Percentiles rank a stretch among this genome's conserved stretches.
phyloP scores from a whole-genome alignment of 257 asterid species.

The Solanum infundibuliforme region DNA sequence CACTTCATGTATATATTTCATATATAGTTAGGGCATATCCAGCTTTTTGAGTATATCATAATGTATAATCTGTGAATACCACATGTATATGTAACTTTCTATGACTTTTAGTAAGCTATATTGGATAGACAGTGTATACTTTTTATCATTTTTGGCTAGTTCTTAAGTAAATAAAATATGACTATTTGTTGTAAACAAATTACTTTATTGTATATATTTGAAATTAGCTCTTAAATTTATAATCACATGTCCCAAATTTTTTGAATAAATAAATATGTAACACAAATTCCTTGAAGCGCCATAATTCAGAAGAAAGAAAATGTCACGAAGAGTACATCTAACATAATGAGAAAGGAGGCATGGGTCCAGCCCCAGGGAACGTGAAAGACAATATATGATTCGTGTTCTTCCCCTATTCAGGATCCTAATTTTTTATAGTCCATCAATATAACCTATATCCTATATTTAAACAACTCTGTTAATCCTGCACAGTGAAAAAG shows the following conservation, averaged over 20 bases:
- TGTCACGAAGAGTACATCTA: background rate
- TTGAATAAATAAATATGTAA: background rate
- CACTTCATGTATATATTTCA: background rate
- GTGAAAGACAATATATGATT: background rate
- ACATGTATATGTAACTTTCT: background rate
- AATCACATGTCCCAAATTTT: background rate
- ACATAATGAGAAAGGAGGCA: background rate
- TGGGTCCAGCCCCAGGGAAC: background rate
- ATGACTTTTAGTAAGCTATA: background rate
- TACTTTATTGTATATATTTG: background rate
- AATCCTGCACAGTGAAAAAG: background rate
- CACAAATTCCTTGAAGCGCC: background rate
- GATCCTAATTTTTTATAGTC: background rate
- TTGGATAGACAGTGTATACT: background rate
- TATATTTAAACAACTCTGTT: background rate
- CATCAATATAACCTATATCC: background rate
- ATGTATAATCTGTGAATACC: background rate
- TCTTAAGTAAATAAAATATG: background rate
- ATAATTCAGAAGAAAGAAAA: background rate
- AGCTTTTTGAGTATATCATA: background rate
- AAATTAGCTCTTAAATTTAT: background rate
- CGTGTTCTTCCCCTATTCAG: background rate
- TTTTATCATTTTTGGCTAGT: no score
- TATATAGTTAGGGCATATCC: background rate
- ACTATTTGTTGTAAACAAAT: background rate